Evolutionary conservation across 306 rosid species (phyloP), one percentile per base, ranked within the genome.

Genomic region (Glycyrrhiza uralensis): DNA sequence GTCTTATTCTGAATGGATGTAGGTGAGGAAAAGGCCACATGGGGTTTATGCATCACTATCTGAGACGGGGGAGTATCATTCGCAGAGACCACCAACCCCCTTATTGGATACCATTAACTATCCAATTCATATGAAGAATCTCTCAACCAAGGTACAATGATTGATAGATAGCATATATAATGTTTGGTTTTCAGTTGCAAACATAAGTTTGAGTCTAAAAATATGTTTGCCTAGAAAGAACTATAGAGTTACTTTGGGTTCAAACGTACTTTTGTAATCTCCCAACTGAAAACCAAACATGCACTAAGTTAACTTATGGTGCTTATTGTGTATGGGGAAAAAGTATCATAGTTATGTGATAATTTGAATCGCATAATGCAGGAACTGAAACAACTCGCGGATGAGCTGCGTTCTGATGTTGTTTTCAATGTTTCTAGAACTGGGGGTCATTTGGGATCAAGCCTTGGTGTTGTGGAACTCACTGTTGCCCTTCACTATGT

Each of bases 391-490:
- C 93, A 94, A 79, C 91, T 94, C 7, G 69, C 93, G 2, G 95
- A 91, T 44, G 97, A 94, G 77, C 39, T 94, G 56, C 85, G 97
- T 57, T 94, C 92, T 4, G 99, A 94, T 78, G 88, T 94, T 20
- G 85, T 94, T 81, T 91, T 86, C 84, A 90, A 82, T 22, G 99
- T 94, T 71, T 89, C 95, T 1, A 89, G 77, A 78, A 94, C 97
- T 11, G 99, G 99, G 6, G 99, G 96, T 14, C 99, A 94, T 78
- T 71, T 91, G 12, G 99, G 99, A 49, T 91, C 97, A 66, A 91
- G 92, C 86, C 99, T 91, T 66, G 99, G 99, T 66, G 96, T 94
- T 59, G 95, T 94, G 4, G 96, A 94, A 76, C 96, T 91, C 75
- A 94, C 99, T 35, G 86, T 94, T 75, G 99, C 99, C 51, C 95